Evolutionary conservation across 352 stramenopile species (phyloP).

Genomic region (Pythium myriotylum): DNA sequence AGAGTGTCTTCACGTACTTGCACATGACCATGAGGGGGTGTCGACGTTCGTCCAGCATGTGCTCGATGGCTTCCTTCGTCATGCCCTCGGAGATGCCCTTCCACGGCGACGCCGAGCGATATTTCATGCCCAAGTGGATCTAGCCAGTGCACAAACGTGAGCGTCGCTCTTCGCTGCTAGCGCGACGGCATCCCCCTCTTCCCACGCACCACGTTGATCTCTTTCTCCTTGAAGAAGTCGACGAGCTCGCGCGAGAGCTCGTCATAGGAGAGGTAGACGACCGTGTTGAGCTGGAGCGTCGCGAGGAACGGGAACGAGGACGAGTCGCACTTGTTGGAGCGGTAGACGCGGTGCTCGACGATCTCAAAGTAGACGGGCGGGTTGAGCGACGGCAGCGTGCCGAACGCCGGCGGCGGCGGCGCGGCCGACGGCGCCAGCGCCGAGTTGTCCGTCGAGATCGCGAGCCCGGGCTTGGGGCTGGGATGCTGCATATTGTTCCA

Average conservation of each 20-base stretch:
- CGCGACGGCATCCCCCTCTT: not conserved
- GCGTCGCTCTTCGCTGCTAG: too few relatives aligned
- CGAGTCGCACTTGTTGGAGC: constrained; percentile 86
- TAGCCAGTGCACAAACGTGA: too few relatives aligned
- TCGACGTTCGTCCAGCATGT: constrained; percentile 75
- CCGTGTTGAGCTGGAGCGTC: constrained; percentile 80
- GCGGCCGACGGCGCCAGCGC: not conserved
- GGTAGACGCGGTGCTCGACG: constrained; percentile 83
- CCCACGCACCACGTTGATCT: constrained; percentile 66
- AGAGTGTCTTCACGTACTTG: constrained; percentile 66
- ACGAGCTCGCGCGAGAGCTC: constrained; percentile 75
- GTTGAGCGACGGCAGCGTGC: constrained; percentile 76
- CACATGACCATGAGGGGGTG: constrained; percentile 88
- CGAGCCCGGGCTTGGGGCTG: constrained; percentile 1
- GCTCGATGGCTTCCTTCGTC: constrained; percentile 86
- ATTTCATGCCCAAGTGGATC: constrained; percentile 86
- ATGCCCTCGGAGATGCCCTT: constrained; percentile 84
- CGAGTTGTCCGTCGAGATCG: constrained; percentile 21
- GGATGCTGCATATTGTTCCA: not conserved
- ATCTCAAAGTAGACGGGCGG: constrained; percentile 89
- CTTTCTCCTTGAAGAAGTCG: constrained; percentile 83
- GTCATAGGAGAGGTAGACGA: constrained; percentile 87
- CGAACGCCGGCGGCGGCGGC: constrained; percentile 31
- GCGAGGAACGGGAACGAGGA: constrained; percentile 84
- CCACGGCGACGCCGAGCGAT: constrained; percentile 64